phyloP scores from a whole-genome alignment of 352 stramenopile genomes.

The Globisporangium camurandrum region DNA sequence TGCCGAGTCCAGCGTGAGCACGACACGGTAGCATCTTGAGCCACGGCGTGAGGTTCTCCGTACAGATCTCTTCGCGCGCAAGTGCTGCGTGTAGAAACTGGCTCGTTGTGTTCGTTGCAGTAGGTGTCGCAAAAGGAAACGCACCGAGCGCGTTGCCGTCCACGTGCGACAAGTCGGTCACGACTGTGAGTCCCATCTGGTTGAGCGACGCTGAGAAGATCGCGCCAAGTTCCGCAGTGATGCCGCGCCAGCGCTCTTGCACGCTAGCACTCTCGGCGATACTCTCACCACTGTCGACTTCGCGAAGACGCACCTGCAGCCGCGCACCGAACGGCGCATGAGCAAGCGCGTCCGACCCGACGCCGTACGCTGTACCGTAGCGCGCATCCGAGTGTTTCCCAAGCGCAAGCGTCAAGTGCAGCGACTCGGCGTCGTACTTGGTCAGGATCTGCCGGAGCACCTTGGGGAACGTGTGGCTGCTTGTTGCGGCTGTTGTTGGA shows the following conservation, averaged over 20 bases:
- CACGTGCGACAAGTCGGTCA: conserved; percentile 17
- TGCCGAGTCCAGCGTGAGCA: conserved; percentile 44
- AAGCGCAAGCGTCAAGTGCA: conserved; percentile 65
- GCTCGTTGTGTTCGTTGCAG: background rate
- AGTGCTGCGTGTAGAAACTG: conserved; percentile 57
- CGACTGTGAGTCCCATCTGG: conserved; percentile 58
- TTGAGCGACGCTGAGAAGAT: conserved; percentile 81
- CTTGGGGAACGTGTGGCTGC: conserved; percentile 25
- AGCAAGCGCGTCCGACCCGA: conserved; percentile 5
- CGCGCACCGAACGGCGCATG: conserved; percentile 58
- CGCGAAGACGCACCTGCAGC: conserved; percentile 43
- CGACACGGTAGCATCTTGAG: conserved; percentile 85
- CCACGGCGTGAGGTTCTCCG: conserved; percentile 85
- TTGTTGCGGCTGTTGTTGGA: background rate
- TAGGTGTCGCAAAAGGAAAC: background rate
- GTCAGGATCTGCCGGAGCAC: conserved; percentile 63
- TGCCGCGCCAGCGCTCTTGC: conserved; percentile 46
- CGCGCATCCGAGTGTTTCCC: conserved; percentile 44
- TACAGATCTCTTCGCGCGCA: conserved; percentile 77
- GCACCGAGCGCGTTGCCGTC: conserved; percentile 15
- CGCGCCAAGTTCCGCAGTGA: conserved; percentile 68
- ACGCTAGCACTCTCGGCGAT: conserved; percentile 9
- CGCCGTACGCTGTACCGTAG: conserved; percentile 25
- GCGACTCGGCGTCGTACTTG: conserved; percentile 58
- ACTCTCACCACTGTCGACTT: background rate